A percentile compares a stretch with the other conserved stretches of the same genome.
These are phyloP conservation scores for Plasmopara halstedii DNA, from an alignment of 352 stramenopile genomes.

Conservation along the genomic window DNA sequence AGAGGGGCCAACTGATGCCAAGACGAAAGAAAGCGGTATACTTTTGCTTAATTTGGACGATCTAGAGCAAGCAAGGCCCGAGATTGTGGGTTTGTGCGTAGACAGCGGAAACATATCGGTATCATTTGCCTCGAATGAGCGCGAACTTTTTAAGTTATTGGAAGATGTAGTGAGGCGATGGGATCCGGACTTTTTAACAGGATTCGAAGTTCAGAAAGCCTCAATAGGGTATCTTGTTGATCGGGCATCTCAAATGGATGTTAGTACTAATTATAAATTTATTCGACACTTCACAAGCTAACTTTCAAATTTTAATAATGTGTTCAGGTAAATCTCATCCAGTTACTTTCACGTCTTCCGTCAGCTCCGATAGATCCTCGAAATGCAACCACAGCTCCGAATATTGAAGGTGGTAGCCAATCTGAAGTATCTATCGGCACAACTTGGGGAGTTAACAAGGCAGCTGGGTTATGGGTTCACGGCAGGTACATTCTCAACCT, in stretches of 20 bases:
- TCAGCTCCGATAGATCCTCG: conserved; percentile 41
- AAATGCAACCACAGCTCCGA: conserved; percentile 26
- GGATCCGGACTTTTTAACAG: conserved; percentile 87
- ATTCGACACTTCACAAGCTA: neutral
- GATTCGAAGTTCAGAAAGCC: conserved; percentile 82
- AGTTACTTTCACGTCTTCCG: conserved; percentile 56
- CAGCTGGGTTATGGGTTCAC: conserved; percentile 84
- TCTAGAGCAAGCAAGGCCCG: conserved; percentile 9
- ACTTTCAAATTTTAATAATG: conserved; percentile 6
- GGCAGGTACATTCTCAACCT: conserved; percentile 88
- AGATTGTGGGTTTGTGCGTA: conserved; percentile 26
- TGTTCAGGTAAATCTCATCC: conserved; percentile 60
- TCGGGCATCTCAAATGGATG: conserved; percentile 46
- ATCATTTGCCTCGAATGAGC: conserved; percentile 34
- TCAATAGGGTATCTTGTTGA: conserved; percentile 77
- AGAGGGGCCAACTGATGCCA: conserved; percentile 45
- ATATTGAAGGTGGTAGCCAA: conserved; percentile 19
- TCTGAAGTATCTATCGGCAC: conserved; percentile 58
- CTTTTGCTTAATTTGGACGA: conserved; percentile 27
- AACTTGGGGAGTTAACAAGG: conserved; percentile 70
- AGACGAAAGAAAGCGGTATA: conserved; percentile 45
- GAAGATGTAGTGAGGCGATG: conserved; percentile 48
- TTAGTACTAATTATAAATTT: conserved; percentile 19
- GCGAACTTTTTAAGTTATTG: conserved; percentile 45
- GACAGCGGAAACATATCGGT: conserved; percentile 28